Evolutionary conservation across 2,329 filamentous ascomycete genomes (phyloP).

Genomic region (Talaromyces amestolkiae): DNA sequence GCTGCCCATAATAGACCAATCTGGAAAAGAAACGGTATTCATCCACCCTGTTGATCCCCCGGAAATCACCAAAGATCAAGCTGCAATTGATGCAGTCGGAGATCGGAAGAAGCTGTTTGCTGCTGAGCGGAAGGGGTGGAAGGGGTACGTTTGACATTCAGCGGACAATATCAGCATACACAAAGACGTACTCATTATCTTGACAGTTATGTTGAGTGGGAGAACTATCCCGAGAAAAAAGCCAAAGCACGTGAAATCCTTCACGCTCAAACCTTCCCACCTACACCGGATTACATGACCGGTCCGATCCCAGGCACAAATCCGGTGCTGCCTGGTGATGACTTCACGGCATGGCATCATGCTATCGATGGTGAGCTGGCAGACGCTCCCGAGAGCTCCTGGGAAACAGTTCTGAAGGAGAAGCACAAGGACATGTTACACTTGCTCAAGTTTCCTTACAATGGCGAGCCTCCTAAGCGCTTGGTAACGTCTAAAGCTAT

Average conservation of each 20-base stretch:
- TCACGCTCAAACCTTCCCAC: slow-evolving; percentile 51
- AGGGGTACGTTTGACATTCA: slow-evolving; percentile 34
- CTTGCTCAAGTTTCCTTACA: slow-evolving; percentile 63
- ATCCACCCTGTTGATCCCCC: slow-evolving; percentile 28
- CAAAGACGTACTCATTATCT: not conserved
- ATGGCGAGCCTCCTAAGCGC: slow-evolving; percentile 61
- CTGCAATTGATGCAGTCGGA: slow-evolving; percentile 42
- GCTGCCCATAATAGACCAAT: slow-evolving; percentile 50
- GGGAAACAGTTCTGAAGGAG: slow-evolving; percentile 55
- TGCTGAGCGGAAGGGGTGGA: slow-evolving; percentile 49
- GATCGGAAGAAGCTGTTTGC: slow-evolving; percentile 41
- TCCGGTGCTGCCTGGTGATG: slow-evolving; percentile 55
- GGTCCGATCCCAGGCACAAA: slow-evolving; percentile 57
- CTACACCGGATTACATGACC: slow-evolving; percentile 56
- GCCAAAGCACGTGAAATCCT: slow-evolving; percentile 57
- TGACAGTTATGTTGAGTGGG: slow-evolving; percentile 64
- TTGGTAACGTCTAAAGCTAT: slow-evolving; percentile 56
- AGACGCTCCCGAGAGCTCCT: slow-evolving; percentile 57
- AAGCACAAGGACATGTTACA: slow-evolving; percentile 62
- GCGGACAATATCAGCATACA: not conserved
- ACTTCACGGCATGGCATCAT: slow-evolving; percentile 60
- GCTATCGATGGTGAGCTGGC: slow-evolving; percentile 50
- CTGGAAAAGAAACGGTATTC: slow-evolving; percentile 34
- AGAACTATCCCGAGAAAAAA: slow-evolving; percentile 67
- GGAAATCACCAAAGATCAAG: slow-evolving; percentile 41